phyloP scores from a whole-genome alignment of 202 grass and related monocot species.

The Eragrostis tef region DNA sequence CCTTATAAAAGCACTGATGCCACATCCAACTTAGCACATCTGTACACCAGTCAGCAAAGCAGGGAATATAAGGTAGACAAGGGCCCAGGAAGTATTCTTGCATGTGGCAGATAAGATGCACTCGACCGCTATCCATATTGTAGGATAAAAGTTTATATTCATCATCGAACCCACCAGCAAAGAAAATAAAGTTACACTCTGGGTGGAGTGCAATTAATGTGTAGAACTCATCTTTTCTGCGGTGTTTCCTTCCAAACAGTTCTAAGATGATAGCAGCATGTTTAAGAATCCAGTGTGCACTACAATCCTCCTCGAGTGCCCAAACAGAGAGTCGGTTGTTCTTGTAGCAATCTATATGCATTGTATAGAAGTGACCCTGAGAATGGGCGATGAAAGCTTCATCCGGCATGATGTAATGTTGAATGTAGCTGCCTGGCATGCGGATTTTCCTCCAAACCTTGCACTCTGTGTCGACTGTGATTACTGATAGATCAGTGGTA shows the following conservation, averaged over 20 bases:
- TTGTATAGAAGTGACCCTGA: constrained; percentile 14
- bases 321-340: constrained; percentile 20
- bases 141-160: not conserved
- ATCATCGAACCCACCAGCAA: not conserved
- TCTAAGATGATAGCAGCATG: not conserved
- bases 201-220: constrained; percentile 7
- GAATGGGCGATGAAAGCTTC: constrained; percentile 1
- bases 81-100: not conserved
- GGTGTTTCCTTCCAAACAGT: constrained; percentile 16
- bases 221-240: not conserved
- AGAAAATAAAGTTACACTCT: constrained; percentile 20
- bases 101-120: not conserved
- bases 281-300: constrained; percentile 23
- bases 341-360: not conserved
- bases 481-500: not conserved
- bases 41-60: constrained; percentile 22
- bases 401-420: not conserved
- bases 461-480: not conserved
- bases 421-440: not conserved
- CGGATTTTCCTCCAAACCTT: not conserved
- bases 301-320: not conserved
- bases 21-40: no score
- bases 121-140: constrained; percentile 14
- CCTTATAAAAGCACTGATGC: no score
- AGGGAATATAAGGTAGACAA: constrained; percentile 14